phyloP scores from a whole-genome alignment of 1,139 yeast genomes.

The Lizanozyma gosingica region DNA sequence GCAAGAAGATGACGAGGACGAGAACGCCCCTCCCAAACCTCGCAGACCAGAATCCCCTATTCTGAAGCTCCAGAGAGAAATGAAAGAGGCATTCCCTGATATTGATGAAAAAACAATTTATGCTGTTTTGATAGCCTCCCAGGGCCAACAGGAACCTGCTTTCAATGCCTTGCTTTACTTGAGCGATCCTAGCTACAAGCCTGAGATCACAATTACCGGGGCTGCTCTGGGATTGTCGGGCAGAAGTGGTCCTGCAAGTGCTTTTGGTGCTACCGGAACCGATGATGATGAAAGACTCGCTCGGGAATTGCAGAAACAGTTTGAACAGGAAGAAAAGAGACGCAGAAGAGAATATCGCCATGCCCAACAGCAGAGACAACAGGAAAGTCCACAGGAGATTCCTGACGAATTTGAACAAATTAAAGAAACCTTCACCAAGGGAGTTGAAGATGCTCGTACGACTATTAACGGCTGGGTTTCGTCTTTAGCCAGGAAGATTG shows the following conservation, averaged over 20 bases:
- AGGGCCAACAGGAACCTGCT: constrained; percentile 74
- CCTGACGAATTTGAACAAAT: constrained; percentile 63
- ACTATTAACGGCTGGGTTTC: constrained; percentile 79
- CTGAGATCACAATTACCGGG: constrained; percentile 41
- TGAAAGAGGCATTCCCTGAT: constrained; percentile 77
- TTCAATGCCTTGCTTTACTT: constrained; percentile 78
- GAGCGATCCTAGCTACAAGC: constrained; percentile 67
- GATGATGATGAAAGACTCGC: constrained; percentile 82
- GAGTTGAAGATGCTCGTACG: constrained; percentile 75
- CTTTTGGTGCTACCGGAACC: constrained; percentile 21
- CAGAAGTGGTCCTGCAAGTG: constrained; percentile 15
- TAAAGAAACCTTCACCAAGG: constrained; percentile 62
- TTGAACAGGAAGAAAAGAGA: constrained; percentile 36
- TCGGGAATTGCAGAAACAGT: constrained; percentile 67
- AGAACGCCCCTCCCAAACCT: constrained; percentile 61
- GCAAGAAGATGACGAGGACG: constrained; percentile 10
- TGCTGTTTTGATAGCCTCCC: constrained; percentile 79
- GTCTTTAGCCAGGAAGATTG: constrained; percentile 54
- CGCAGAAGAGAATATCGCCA: constrained; percentile 8
- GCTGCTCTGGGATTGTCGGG: constrained; percentile 16
- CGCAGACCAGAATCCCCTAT: constrained; percentile 58
- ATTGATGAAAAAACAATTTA: constrained; percentile 61
- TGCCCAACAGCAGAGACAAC: constrained; percentile 7
- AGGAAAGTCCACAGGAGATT: constrained; percentile 27
- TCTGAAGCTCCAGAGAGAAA: constrained; percentile 37